Evolutionary conservation across 306 rosid genomes (phyloP), one percentile per base, ranked within the genome.

Genomic region (Cucurbita pepo): DNA sequence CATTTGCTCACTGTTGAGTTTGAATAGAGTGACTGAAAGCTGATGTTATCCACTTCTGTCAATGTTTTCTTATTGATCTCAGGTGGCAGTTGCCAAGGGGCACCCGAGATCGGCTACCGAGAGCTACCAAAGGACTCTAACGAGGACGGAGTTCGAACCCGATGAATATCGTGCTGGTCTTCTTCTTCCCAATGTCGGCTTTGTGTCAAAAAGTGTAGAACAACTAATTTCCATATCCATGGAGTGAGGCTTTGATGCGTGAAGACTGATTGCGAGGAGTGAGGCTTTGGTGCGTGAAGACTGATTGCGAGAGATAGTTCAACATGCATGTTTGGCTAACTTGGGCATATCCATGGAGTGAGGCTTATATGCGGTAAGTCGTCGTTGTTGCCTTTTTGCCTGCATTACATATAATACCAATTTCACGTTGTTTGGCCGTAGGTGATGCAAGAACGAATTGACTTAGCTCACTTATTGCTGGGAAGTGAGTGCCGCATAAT

Each of bases 51-150:
- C 60, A 50, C 44, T 15, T 10, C 57, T 5, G 45, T 21, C 76
- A 14, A 51, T 30, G 19, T 10, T n/a, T 74, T 69, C 43, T 18
- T 4, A 16, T 77, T 77, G 34, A n/a, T 74, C 60, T 15, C 82
- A 90, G 96, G 86, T 80, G 8, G 79, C 96, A 13, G 72, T 93
- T 71, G 98, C 94, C 2, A 85, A 82, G 81, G 94, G 90, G 74
- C 91, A 84, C 66, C 91, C 93, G 41, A 82, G 79, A 79, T 87
- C 82, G 22, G 90, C 97, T 37, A 62, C 66, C 41, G 78, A 8
- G 75, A 88, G 79, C 73, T 90, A 83, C 79, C 86, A 47, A 77
- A 61, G 74, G 76, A 82, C 87, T 5, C 72, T 93, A 79, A 84
- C 77, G 55, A 78, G 73, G 71, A 71, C 69, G 4, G 89, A 88